Base-by-base conservation (phyloP, 2,329 filamentous ascomycete genomes). In the Corinectria fuckeliana region DNA sequence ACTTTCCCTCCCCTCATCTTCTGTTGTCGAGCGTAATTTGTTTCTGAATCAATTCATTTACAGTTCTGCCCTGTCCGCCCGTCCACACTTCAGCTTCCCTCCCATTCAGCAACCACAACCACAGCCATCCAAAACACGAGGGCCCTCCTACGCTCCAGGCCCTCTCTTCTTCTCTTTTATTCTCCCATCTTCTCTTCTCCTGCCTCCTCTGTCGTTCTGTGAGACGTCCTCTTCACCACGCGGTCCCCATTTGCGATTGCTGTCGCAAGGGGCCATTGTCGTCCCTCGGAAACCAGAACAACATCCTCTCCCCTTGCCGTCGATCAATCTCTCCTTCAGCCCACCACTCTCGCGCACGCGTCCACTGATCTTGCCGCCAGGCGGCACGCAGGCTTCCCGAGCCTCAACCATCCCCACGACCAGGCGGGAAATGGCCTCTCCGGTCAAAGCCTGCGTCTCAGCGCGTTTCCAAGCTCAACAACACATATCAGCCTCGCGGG, bases 401-500 rank as follows among this genome's bases (percentile, higher is more conserved):
- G 63, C 57, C 61, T 68, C 66, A 51, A 61, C 68, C 65, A 53
- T 59, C 51, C 61, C 68, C 60, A 41, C 64, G 36, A 23, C 39
- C 30, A 21, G 48, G 60, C 49, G 59, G 60, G 63, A 63, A 48
- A 49, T 57, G 51, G 61, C 63, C 59, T 65, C 62, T 61, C 56
- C 60, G 49, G 66, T 61, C 61, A 63, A 69, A 66, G 53, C 61
- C 66, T 62, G 66, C 61, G 63, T 68, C 66, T 69, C 68, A 67
- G 63, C 68, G 71, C 66, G 65, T 67, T 65, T 60, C 66, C 66
- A 67, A 74, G 70, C 73, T 74, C 73, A 71, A 72, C 72, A 74
- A 75, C 74, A 72, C 73, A 72, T 69, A 74, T 68, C 67, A 60
- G 73, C 72, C 71, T 76, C 74, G 69, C 71, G 72, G 74, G 75